Evolutionary conservation across 2,329 filamentous ascomycete genomes (phyloP).

Genomic region (Cordyceps tenuipes): DNA sequence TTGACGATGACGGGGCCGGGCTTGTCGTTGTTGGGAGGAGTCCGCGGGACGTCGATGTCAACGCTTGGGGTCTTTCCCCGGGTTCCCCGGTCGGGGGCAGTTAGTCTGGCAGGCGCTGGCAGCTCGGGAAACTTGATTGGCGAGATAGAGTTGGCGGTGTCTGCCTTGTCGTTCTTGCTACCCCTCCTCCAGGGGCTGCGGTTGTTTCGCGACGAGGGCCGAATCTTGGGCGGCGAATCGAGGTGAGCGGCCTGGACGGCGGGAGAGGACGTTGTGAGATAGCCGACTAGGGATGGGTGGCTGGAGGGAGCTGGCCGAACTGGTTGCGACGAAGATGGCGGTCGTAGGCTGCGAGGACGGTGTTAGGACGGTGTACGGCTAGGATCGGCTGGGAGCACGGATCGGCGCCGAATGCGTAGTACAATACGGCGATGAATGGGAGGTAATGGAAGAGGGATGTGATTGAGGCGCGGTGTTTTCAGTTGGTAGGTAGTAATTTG

Average conservation of each 20-base stretch:
- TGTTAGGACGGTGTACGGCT: conserved; percentile 14
- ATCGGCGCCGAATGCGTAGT: neutral
- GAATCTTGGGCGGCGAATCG: conserved; percentile 17
- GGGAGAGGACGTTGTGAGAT: conserved; percentile 61
- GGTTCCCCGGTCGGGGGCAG: conserved; percentile 21
- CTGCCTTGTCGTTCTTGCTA: conserved; percentile 14
- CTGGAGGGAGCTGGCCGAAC: conserved; percentile 42
- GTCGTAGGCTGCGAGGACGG: conserved; percentile 8
- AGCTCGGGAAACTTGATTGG: conserved; percentile 21
- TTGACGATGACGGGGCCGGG: conserved; percentile 51
- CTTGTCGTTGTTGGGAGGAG: conserved; percentile 38
- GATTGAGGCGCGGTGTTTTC: conserved; percentile 12
- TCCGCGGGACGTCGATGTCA: conserved; percentile 30
- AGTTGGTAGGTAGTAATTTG: neutral
- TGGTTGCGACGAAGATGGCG: conserved; percentile 9
- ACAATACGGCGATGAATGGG: neutral
- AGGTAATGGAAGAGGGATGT: conserved; percentile 15
- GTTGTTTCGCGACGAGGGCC: conserved; percentile 4
- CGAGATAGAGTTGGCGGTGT: conserved; percentile 16
- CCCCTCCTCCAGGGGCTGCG: conserved; percentile 9
- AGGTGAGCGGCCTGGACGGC: conserved; percentile 51
- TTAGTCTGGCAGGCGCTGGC: conserved; percentile 23
- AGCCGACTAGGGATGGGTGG: conserved; percentile 58
- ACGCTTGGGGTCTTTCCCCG: conserved; percentile 21
- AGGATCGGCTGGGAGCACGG: neutral